A percentile compares a stretch with the other conserved stretches of the same genome.
Conservation (phyloP, 768 basidiomycete species). For the Phaeotremella fagi region DNA sequence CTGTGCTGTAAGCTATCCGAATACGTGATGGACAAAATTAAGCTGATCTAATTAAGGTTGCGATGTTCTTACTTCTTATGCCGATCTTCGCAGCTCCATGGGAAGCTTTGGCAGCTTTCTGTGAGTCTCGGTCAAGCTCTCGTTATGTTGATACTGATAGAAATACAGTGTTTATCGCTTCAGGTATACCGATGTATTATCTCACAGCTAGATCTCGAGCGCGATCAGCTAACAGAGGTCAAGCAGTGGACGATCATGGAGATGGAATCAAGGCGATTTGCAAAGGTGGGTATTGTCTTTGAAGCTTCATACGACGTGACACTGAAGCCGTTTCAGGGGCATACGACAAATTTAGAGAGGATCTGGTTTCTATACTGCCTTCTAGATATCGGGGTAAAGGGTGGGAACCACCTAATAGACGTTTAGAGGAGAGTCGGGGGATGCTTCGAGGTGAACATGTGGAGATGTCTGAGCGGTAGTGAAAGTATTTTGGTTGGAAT, state of each 20-base stretch:
- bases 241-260: not conserved
- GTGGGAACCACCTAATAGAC: not conserved
- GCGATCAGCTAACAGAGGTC: conserved; percentile 4
- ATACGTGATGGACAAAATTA: not conserved
- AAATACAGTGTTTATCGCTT: conserved; percentile 36
- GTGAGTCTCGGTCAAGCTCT: conserved; percentile 51
- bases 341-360: conserved; percentile 25
- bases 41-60: conserved; percentile 56
- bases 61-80: conserved; percentile 86
- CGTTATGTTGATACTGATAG: not conserved
- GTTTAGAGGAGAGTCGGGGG: conserved; percentile 20
- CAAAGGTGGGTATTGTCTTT: conserved; percentile 8
- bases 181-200: conserved; percentile 46
- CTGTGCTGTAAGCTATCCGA: conserved; percentile 62
- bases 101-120: conserved; percentile 79
- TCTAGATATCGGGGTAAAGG: not conserved
- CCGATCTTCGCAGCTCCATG: conserved; percentile 87
- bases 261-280: conserved; percentile 12
- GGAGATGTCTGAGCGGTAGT: conserved; percentile 39
- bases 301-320: not conserved
- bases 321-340: conserved; percentile 10
- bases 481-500: no score
- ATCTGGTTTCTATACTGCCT: conserved; percentile 15
- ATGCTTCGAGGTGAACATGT: conserved; percentile 32
- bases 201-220: conserved; percentile 31